Evolutionary conservation across 192 early-diverging fungal species (phyloP).

Genomic region (Phlyctochytrium bullatum): DNA sequence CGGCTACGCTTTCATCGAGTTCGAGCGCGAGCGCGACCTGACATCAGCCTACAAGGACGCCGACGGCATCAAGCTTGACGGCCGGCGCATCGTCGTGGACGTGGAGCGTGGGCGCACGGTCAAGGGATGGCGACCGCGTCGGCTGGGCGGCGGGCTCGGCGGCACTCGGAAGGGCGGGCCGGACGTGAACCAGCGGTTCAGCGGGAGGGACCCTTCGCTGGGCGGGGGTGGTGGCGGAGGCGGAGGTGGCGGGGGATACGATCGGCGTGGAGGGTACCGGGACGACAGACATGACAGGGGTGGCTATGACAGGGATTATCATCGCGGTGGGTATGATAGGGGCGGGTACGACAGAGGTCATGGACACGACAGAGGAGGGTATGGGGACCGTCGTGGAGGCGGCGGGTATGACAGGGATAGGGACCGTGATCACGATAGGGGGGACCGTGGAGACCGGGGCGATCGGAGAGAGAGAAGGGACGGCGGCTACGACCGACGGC

Average conservation of each 20-base stretch:
- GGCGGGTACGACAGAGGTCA: constrained; percentile 14
- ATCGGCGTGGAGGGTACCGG: constrained; percentile 30
- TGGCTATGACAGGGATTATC: constrained; percentile 26
- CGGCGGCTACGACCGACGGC: constrained; percentile 7
- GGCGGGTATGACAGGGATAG: constrained; percentile 24
- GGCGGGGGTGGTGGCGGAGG: constrained; percentile 26
- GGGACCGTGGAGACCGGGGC: constrained; percentile 43
- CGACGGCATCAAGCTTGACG: constrained; percentile 83
- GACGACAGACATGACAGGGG: constrained; percentile 30
- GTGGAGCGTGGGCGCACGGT: constrained; percentile 96
- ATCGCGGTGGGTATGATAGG: constrained; percentile 19
- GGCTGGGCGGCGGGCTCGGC: constrained; percentile 81
- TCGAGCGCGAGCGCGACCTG: constrained; percentile 83
- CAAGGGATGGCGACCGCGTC: constrained; percentile 87
- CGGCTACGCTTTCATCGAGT: constrained; percentile 97
- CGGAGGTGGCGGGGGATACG: constrained; percentile 36
- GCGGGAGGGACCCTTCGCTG: constrained; percentile 12
- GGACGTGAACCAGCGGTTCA: constrained; percentile 36
- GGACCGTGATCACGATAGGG: constrained; percentile 33
- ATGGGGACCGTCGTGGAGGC: constrained; percentile 26
- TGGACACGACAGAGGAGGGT: constrained; percentile 15
- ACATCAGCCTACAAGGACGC: constrained; percentile 79
- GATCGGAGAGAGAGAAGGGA: constrained; percentile 48
- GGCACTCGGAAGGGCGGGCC: constrained; percentile 60
- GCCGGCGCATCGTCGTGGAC: constrained; percentile 84